These are phyloP conservation scores for Petunia secreta DNA, from an alignment of 257 asterid species.

Conservation along the genomic window DNA sequence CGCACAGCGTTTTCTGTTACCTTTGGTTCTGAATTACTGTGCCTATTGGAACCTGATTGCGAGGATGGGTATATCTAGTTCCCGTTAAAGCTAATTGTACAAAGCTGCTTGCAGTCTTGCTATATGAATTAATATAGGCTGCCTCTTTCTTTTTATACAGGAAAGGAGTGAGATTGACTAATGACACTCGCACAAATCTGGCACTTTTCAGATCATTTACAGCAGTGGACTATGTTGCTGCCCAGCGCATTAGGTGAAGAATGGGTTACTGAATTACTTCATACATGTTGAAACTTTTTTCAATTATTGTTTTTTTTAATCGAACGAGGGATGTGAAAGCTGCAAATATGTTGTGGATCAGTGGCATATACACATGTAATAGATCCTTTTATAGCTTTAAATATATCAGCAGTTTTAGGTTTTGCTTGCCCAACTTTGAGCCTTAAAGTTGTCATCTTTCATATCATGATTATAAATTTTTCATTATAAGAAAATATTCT, in stretches of 20 bases:
- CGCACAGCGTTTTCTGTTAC: constrained; percentile 81
- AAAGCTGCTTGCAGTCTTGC: neutral
- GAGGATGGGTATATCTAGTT: constrained; percentile 77
- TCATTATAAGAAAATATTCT: neutral
- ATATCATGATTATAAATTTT: neutral
- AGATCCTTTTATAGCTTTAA: neutral
- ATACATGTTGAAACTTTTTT: constrained; percentile 13
- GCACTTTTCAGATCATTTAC: constrained; percentile 87
- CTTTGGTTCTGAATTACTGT: constrained; percentile 83
- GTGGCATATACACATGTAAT: neutral
- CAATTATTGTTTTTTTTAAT: neutral
- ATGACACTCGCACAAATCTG: constrained; percentile 79
- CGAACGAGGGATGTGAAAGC: constrained; percentile 14
- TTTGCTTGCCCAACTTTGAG: constrained; percentile 3
- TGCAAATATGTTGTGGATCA: neutral
- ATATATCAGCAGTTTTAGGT: neutral
- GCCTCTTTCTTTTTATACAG: constrained; percentile 45
- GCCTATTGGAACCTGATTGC: constrained; percentile 66
- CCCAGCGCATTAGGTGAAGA: constrained; percentile 88
- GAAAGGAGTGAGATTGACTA: constrained; percentile 58
- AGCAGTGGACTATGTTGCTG: constrained; percentile 86
- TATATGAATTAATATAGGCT: neutral
- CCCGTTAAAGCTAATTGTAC: neutral
- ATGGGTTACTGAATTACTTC: neutral
- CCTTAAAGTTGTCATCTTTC: constrained; percentile 2